Evolutionary conservation across 1,284 basidiomycete genomes (phyloP), one percentile per base, ranked within the genome.

Genomic region (Malassezia restricta): DNA sequence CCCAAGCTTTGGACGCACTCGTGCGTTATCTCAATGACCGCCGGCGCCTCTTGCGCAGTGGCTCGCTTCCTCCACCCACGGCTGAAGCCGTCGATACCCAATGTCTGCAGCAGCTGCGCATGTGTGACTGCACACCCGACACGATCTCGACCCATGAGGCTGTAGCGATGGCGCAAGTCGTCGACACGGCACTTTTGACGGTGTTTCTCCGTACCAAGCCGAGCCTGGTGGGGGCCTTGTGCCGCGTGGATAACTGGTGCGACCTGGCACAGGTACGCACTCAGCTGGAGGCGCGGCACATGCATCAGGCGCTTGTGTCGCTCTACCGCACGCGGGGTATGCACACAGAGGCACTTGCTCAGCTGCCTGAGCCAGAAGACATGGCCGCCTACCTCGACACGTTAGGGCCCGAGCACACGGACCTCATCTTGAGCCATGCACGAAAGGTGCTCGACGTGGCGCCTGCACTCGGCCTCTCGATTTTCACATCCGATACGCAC

Each of bases 171-270:
- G 91, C 90, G 0, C 90, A 94, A 75, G 82, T 95, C 17, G 86
- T 96, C 17, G 90, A 98, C 70, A 98, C 94, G 0, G 89, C 87
- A 7, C 76, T 98, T 59, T 91, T 98, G 77, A 94, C 94, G 75
- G 84, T 85, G 8, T 96, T 94, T 73, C 76, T 98, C 17, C 78
- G 86, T 33, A 84, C 85, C 29, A 79, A 86, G 51, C 90, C 92
- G 0, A 82, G 80, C 8, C 76, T 98, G 54, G 77, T 98, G 5
- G 89, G 87, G 0, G 82, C 87, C 24, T 74, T 98, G 40, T 96
- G 92, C 74, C 80, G 94, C 35, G 78, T 92, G 37, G 82, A 87
- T 17, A 96, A 96, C 74, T 98, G 90, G 88, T 96, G 91, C 74
- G 89, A 96, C 68, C 89, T 96, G 0, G 82, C 83, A 1, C 88